Conservation (phyloP, 1,284 basidiomycete genomes). For the Rhodotorula sp. region DNA sequence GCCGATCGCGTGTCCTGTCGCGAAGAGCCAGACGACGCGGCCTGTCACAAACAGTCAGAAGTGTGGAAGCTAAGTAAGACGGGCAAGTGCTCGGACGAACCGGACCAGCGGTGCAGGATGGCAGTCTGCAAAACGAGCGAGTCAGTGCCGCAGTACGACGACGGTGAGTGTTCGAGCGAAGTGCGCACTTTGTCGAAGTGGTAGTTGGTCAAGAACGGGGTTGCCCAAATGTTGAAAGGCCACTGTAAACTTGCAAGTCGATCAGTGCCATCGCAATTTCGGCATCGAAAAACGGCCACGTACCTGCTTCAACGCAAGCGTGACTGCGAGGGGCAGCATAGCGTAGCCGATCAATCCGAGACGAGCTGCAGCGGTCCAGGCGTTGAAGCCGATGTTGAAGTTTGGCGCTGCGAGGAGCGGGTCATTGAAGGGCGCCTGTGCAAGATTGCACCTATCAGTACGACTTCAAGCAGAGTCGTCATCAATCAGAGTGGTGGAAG, state of each 20-base stretch:
- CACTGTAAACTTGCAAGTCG: conserved; percentile 52
- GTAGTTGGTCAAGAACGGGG: conserved; percentile 66
- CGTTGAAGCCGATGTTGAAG: conserved; percentile 68
- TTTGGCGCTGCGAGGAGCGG: conserved; percentile 51
- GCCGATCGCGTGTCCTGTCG: conserved; percentile 66
- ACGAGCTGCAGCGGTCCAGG: conserved; percentile 74
- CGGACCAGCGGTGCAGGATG: conserved; percentile 41
- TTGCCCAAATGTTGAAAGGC: conserved; percentile 77
- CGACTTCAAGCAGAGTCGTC: no score
- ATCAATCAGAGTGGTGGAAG: no score
- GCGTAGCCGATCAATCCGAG: conserved; percentile 77
- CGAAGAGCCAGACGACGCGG: conserved; percentile 70
- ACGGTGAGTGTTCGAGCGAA: conserved; percentile 47
- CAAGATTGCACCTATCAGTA: background rate
- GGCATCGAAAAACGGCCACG: background rate
- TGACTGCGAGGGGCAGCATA: conserved; percentile 71
- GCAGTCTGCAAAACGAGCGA: conserved; percentile 26
- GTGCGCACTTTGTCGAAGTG: conserved; percentile 75
- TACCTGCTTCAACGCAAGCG: conserved; percentile 70
- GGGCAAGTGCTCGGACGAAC: background rate
- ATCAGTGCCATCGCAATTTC: background rate
- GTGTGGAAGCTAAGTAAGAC: background rate
- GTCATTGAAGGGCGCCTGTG: conserved; percentile 40
- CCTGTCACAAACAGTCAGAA: conserved; percentile 61
- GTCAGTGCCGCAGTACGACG: background rate